Evolutionary conservation across 495 filamentous ascomycete species (phyloP).

Genomic region (Cercophora samala): DNA sequence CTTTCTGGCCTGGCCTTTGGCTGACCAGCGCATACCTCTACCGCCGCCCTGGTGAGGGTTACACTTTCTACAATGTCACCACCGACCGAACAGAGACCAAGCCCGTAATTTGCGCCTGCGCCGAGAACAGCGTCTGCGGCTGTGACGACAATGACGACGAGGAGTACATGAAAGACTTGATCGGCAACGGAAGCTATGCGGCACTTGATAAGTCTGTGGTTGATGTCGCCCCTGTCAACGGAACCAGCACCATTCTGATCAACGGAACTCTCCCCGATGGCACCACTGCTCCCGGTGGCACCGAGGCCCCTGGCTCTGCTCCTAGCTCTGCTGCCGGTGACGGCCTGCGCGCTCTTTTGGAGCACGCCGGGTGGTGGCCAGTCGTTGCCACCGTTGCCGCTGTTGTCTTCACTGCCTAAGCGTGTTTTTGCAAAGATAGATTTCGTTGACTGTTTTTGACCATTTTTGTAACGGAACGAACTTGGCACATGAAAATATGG

Average conservation of each 20-base stretch:
- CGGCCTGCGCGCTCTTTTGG: constrained; percentile 37
- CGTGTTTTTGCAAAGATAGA: neutral
- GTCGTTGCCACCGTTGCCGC: constrained; percentile 54
- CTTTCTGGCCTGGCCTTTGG: constrained; percentile 54
- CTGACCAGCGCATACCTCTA: constrained; percentile 69
- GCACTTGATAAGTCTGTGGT: constrained; percentile 62
- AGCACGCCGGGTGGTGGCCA: constrained; percentile 60
- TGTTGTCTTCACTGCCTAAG: constrained; percentile 44
- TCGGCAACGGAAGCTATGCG: constrained; percentile 61
- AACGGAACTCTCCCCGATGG: constrained; percentile 86
- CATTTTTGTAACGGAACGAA: neutral
- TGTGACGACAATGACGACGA: constrained; percentile 72
- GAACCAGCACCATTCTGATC: constrained; percentile 70
- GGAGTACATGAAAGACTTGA: constrained; percentile 53
- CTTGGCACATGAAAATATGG: neutral
- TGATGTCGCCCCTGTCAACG: constrained; percentile 65
- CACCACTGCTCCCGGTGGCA: constrained; percentile 64
- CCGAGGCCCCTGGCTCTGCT: constrained; percentile 40
- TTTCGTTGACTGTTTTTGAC: neutral
- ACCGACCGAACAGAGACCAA: constrained; percentile 61
- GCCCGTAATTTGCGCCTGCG: constrained; percentile 72
- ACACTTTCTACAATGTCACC: constrained; percentile 58
- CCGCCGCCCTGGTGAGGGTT: constrained; percentile 57
- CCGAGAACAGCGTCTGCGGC: constrained; percentile 66
- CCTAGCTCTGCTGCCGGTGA: constrained; percentile 35